Base-by-base conservation (phyloP, 495 filamentous ascomycete species). In the Pyronema domesticum region DNA sequence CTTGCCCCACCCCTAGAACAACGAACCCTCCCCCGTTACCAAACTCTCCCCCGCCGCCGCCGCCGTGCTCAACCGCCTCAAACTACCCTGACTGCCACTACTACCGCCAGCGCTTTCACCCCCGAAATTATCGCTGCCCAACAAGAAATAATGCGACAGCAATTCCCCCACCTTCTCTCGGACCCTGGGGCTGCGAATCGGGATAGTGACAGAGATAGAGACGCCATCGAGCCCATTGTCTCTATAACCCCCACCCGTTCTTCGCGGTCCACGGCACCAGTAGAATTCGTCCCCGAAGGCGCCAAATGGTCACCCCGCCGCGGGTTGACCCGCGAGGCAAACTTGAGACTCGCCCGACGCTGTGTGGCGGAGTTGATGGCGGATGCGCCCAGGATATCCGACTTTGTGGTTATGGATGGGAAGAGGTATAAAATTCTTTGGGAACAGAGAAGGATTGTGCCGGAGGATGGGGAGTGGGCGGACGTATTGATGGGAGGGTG, bases 1-100 rank as follows among this genome's bases (percentile, higher is more conserved):
- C 68, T 78, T 18, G 68, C 75, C 7, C 63, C 62, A 7, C 68
- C 74, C n/a, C 66, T 79, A 23, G 76, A 79, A 33, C 73, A 76
- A 51, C 67, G 74, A 17, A 74, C 63, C 14, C 69, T 78, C 40
- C 78, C 78, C 0, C 63, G 72, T 7, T 75, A 75, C 55, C 71
- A 73, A 56, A 80, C 76, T 64, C 68, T 72, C 40, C 69, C 72
- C 9, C 63, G 71, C 0, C 64, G 71, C n/a, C 69, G 70, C 48
- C 67, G 68, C 47, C 66, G 66, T 30, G 69, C 67, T 60, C 44
- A 44, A 36, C 34, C 47, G 0, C 44, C 59, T 7, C 42, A 34
- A 54, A 37, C 18, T 34, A 9, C 39, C 47, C 14, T 37, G 39
- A 10, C 45, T 42, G 15, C 39, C 13, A 6, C 37, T n/a, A 34